Conservation (phyloP, 2,329 filamentous ascomycete genomes). For the Ascochyta viciae-villosae region DNA sequence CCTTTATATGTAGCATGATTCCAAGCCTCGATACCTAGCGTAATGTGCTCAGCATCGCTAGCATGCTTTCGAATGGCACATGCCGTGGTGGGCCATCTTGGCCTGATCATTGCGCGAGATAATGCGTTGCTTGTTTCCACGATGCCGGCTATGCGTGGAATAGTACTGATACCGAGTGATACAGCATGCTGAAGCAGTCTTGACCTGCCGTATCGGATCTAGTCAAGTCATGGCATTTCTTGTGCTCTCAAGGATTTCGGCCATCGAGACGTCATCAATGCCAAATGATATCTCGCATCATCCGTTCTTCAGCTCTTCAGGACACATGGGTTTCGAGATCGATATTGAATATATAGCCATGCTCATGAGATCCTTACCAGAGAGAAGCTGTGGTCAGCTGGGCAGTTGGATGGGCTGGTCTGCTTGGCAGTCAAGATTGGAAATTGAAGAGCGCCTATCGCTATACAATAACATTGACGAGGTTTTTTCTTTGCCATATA, state of each 20-base stretch:
- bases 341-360: background rate
- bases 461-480: background rate
- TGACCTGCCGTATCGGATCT: constrained; percentile 32
- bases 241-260: constrained; percentile 15
- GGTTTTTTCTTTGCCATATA: background rate
- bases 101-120: background rate
- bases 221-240: constrained; percentile 31
- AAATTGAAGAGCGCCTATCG: background rate
- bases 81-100: background rate
- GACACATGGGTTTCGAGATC: background rate
- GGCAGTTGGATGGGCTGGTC: too few relatives aligned
- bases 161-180: constrained; percentile 11
- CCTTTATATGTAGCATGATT: background rate
- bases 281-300: constrained; percentile 2
- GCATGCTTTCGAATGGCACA: background rate
- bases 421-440: too few relatives aligned
- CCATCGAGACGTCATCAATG: constrained; percentile 23
- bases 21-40: background rate
- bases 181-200: constrained; percentile 17
- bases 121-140: constrained; percentile 2
- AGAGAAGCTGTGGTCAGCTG: too few relatives aligned
- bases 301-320: background rate
- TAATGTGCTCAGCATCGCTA: constrained; percentile 1
- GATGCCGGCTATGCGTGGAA: constrained; percentile 15
- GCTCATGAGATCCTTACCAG: too few relatives aligned